Base-by-base conservation (phyloP, 1,284 basidiomycete species). In the Anthracocystis setariae region DNA sequence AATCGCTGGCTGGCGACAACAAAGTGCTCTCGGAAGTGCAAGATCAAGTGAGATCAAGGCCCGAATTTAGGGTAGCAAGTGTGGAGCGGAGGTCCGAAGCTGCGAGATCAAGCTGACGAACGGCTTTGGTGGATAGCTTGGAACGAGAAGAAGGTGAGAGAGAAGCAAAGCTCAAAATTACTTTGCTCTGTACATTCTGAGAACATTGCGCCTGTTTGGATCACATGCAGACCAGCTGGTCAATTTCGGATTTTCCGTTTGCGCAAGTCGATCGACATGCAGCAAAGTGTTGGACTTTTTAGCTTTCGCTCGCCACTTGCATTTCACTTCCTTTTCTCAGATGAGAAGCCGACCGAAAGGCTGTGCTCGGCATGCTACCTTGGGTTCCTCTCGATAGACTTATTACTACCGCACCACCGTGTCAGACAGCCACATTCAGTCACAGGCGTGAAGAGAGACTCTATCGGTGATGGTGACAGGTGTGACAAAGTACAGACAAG, bases 241-340 rank as follows among this genome's bases (percentile, higher is more conserved):
- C 21, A 20, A 17, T 40, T 42, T n/a, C 18, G 13, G 15, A 8
- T 15, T n/a, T 23, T 27, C 21, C 27, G 20, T 15, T 24, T 15
- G n/a, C n/a, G 15, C 18, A 21, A 15, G 39, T 51, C 39, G 33
- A 25, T 3, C 43, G 37, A 46, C 43, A 46, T 43, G 43, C 35
- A 18, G 9, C 23, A n/a, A n/a, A n/a, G n/a, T n/a, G n/a, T n/a
- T n/a, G n/a, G n/a, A n/a, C n/a, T n/a, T n/a, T n/a, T n/a, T n/a
- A n/a, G n/a, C n/a, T n/a, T n/a, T n/a, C n/a, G n/a, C n/a, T n/a
- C n/a, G n/a, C 39, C n/a, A 23, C 20, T 37, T 20, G 25, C 20
- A 42, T 52, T 40, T 52, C 25, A 54, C 51, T 54, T 54, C 39
- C 51, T 46, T 38, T 35, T 39, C 37, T 39, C 10, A 39, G 37